Evolutionary conservation across 2,329 filamentous ascomycete genomes (phyloP).

Genomic region (Botrytis deweyae): DNA sequence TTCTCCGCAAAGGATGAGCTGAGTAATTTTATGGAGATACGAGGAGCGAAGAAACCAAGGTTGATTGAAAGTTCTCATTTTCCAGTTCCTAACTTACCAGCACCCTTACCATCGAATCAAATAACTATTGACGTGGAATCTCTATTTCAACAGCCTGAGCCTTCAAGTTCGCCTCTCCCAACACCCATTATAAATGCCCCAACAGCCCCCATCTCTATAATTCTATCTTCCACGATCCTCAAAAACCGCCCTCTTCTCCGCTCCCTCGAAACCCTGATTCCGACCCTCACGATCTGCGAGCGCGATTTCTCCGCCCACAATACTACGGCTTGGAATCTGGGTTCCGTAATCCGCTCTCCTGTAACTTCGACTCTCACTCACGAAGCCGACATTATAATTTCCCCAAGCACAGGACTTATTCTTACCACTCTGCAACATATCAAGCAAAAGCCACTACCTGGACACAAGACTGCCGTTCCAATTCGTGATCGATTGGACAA

Average conservation of each 20-base stretch:
- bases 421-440: slow-evolving; percentile 69
- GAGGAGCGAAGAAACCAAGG: slow-evolving; percentile 41
- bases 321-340: slow-evolving; percentile 40
- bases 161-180: slow-evolving; percentile 27
- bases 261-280: slow-evolving; percentile 50
- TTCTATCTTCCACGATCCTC: slow-evolving; percentile 52
- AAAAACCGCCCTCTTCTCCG: slow-evolving; percentile 49
- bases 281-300: slow-evolving; percentile 55
- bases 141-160: slow-evolving; percentile 24
- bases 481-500: slow-evolving; percentile 56
- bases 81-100: neutral
- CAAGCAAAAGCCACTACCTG: slow-evolving; percentile 69
- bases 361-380: slow-evolving; percentile 44
- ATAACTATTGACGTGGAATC: neutral
- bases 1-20: slow-evolving; percentile 47
- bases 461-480: slow-evolving; percentile 48
- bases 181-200: slow-evolving; percentile 24
- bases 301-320: slow-evolving; percentile 54
- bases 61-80: slow-evolving; percentile 37
- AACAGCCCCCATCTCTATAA: slow-evolving; percentile 43
- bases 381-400: slow-evolving; percentile 73
- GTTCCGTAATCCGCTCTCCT: slow-evolving; percentile 40
- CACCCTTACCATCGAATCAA: neutral
- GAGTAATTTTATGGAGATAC: slow-evolving; percentile 51
- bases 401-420: slow-evolving; percentile 67